A percentile compares a stretch with the other conserved stretches of the same genome.
Conservation (phyloP, 2,329 filamentous ascomycete genomes). For the Ophiostoma populinum region DNA sequence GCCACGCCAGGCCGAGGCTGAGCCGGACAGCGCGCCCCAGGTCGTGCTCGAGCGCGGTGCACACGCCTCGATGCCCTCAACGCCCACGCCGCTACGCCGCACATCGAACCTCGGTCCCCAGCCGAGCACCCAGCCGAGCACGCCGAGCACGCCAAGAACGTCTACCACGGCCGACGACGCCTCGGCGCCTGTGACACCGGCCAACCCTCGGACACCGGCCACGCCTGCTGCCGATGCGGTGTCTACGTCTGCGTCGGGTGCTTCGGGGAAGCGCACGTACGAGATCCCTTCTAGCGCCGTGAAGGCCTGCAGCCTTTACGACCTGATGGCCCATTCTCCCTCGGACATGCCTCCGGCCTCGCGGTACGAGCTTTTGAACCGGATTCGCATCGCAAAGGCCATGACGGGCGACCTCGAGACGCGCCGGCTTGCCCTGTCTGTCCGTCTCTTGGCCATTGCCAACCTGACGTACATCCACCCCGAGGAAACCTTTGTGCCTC, state of each 20-base stretch:
- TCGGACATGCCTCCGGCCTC: conserved; percentile 52
- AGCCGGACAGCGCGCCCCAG: conserved; percentile 5
- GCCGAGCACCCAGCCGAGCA: not conserved
- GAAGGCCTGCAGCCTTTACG: conserved; percentile 32
- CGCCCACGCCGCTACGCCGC: conserved; percentile 60
- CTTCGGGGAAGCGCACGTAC: conserved; percentile 37
- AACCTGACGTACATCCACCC: conserved; percentile 82
- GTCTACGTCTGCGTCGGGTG: conserved; percentile 16
- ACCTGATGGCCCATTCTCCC: conserved; percentile 37
- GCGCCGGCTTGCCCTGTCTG: conserved; percentile 59
- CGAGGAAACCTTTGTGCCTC: conserved; percentile 70
- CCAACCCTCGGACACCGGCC: conserved; percentile 20
- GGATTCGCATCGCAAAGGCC: conserved; percentile 68
- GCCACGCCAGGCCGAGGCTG: conserved; percentile 12
- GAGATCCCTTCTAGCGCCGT: conserved; percentile 46
- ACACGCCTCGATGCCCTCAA: conserved; percentile 37
- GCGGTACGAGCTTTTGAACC: conserved; percentile 73
- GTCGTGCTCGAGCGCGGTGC: conserved; percentile 5
- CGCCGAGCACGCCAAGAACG: conserved; percentile 22
- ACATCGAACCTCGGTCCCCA: conserved; percentile 37
- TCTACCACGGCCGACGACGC: conserved; percentile 25
- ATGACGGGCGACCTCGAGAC: conserved; percentile 47
- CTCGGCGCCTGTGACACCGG: conserved; percentile 22
- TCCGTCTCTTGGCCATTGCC: conserved; percentile 71
- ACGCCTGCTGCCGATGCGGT: conserved; percentile 19